Percentiles rank a stretch among this genome's conserved stretches.
Evolutionary conservation across 169 alveolate genomes (phyloP).

Genomic region (Eimeria necatrix): DNA sequence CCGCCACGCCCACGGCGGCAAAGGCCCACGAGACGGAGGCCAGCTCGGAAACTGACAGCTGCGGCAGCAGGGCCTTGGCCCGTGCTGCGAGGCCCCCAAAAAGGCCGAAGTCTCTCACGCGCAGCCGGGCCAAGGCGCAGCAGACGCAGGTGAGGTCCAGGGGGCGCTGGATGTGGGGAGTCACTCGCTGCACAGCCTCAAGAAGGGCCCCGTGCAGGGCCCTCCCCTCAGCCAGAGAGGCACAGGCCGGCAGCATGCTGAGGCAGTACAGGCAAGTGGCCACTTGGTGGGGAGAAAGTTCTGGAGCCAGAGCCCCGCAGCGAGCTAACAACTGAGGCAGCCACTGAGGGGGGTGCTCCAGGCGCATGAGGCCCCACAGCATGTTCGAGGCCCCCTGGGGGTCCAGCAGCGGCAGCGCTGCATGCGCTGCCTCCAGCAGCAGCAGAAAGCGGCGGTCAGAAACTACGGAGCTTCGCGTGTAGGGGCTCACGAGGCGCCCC

Average conservation of each 20-base stretch:
- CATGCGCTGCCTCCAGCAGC: slow-evolving; percentile 62
- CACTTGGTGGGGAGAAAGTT: slow-evolving; percentile 66
- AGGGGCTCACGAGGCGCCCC: slow-evolving; percentile 70
- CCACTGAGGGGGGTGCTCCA: slow-evolving; percentile 72
- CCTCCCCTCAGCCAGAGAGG: slow-evolving; percentile 4
- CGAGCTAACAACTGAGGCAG: slow-evolving; percentile 77
- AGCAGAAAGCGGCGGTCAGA: slow-evolving; percentile 56
- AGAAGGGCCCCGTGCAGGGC: slow-evolving; percentile 64
- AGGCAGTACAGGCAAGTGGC: slow-evolving; percentile 69
- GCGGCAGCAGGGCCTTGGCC: slow-evolving; percentile 49
- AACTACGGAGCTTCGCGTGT: neutral
- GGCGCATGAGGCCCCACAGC: slow-evolving; percentile 73
- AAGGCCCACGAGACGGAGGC: slow-evolving; percentile 81
- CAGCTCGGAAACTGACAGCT: slow-evolving; percentile 62
- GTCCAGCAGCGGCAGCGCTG: slow-evolving; percentile 40
- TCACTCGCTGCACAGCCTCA: slow-evolving; percentile 18
- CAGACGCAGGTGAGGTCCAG: slow-evolving; percentile 68
- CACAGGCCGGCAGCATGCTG: slow-evolving; percentile 19
- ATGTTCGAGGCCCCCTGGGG: slow-evolving; percentile 56
- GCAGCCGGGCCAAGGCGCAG: slow-evolving; percentile 51
- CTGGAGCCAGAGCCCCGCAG: slow-evolving; percentile 18
- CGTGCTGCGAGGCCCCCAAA: slow-evolving; percentile 5
- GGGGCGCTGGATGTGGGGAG: slow-evolving; percentile 59
- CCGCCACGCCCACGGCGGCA: slow-evolving; percentile 60
- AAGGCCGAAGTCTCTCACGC: slow-evolving; percentile 8